These are phyloP conservation scores for Mycena crocata DNA, from an alignment of 768 basidiomycete genomes.

Conservation along the genomic window DNA sequence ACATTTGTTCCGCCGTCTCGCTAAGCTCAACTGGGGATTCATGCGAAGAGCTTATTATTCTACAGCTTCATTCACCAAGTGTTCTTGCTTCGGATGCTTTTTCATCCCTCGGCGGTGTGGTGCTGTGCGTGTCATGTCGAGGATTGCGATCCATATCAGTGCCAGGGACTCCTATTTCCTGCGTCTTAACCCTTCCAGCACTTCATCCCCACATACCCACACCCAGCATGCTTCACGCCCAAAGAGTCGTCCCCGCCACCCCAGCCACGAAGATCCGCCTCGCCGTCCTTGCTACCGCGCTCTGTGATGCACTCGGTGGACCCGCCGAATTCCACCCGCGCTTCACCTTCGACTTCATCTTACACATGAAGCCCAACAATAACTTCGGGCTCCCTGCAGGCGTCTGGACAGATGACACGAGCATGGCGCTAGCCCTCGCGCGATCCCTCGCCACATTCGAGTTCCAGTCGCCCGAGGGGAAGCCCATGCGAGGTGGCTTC, in stretches of 20 bases:
- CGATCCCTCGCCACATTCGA: constrained; percentile 44
- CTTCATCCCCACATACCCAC: not conserved
- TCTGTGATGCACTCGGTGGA: constrained; percentile 60
- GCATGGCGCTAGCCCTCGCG: constrained; percentile 59
- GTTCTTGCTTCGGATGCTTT: no score
- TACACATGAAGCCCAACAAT: constrained; percentile 51
- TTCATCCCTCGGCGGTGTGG: no score
- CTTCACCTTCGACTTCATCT: constrained; percentile 50
- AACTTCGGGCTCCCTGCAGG: constrained; percentile 48
- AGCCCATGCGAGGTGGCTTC: constrained; percentile 36
- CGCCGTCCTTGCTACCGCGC: constrained; percentile 52
- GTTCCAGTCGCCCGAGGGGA: no score
- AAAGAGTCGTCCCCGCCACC: constrained; percentile 42
- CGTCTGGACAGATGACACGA: constrained; percentile 63
- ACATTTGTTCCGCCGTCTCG: no score
- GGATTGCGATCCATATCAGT: no score
- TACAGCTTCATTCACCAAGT: no score
- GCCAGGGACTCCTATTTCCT: no score
- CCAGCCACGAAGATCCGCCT: constrained; percentile 52
- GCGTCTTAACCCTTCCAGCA: not conserved
- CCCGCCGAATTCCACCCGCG: constrained; percentile 56
- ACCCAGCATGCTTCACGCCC: constrained; percentile 38
- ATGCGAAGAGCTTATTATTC: no score
- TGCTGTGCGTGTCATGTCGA: no score
- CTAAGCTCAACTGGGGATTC: no score